Base-by-base conservation (phyloP, 1,139 yeast species). In the Suhomyces terraborum region DNA sequence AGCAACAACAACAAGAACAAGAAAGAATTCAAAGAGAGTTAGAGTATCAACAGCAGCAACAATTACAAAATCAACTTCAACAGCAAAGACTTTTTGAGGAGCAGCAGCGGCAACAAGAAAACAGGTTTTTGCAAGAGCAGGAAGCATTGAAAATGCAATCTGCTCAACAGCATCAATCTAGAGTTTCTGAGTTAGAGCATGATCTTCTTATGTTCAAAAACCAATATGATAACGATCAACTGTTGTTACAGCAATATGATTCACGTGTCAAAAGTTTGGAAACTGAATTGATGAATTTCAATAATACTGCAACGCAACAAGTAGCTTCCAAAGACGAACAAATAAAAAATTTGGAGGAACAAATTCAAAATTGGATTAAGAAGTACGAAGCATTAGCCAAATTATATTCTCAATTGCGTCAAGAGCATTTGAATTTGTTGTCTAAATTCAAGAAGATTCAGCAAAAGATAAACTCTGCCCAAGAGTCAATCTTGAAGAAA, bases 341-440 rank as follows among this genome's bases (percentile, higher is more conserved):
- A 55, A 69, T 86, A 40, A 73, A 68, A 34, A 75, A 78, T 43
- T 62, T 87, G 42, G 91, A 86, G 56, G 94, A 87, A 40, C 96
- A 88, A 62, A 76, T 86, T 34, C 70, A 67, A 27, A 77, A 81
- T 47, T 89, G 96, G 96, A 82, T 88, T 46, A 80, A 79, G 44
- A 91, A 91, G 64, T 91, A 91, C 62, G 96, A 89, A 58, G 80
- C 95, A 0, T 73, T 91, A 51, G 97, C 97, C 4, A 88, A 88
- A 57, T 72, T 91, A 47, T 91, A 91, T 59, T 84, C 96, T 2
- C 96, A 89, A 62, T 73, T 91, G 52, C 84, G 97, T 55, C 95
- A 88, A 64, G 97, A 91, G 61, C 97, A 91, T 61, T 73, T 91
- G 58, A 87, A 84, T 48, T 67, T 89, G 48, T 74, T 91, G 54